Conservation (phyloP, 2,329 filamentous ascomycete species). For the Nannizzia gypsea region DNA sequence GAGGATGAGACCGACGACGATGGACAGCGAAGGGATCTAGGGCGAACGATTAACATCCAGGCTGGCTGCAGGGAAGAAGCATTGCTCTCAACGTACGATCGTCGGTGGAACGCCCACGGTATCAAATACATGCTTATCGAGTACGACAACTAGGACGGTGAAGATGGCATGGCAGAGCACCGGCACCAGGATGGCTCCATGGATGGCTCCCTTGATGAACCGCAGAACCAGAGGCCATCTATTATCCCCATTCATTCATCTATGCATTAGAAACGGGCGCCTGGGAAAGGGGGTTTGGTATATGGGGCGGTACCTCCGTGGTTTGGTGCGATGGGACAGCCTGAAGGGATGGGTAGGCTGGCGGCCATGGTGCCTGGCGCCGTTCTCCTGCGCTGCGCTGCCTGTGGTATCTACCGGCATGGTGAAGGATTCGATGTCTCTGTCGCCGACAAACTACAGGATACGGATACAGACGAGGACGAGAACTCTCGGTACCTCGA, state of each 20-base stretch:
- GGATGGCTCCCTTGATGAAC: conserved; percentile 53
- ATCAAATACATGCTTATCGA: conserved; percentile 42
- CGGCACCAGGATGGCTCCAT: conserved; percentile 46
- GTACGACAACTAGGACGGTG: conserved; percentile 46
- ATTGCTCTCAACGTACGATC: conserved; percentile 35
- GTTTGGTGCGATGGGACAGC: conserved; percentile 17
- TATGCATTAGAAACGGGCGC: not conserved
- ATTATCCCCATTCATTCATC: not conserved
- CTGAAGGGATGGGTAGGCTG: conserved; percentile 14
- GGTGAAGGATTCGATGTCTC: not conserved
- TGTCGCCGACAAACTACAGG: not conserved
- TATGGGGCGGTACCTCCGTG: conserved; percentile 14
- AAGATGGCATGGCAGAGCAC: conserved; percentile 48
- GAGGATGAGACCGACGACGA: conserved; percentile 56
- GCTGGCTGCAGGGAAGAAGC: not conserved
- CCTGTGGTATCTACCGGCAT: not conserved
- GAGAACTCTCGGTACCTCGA: not conserved
- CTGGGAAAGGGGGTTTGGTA: not conserved
- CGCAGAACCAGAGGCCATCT: conserved; percentile 53
- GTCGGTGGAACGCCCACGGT: conserved; percentile 45
- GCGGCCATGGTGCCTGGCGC: conserved; percentile 11
- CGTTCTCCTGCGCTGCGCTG: not conserved
- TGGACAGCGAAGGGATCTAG: conserved; percentile 49
- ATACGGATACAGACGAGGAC: too few relatives aligned
- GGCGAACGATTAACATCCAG: not conserved